phyloP scores from a whole-genome alignment of 805 yeast genomes.

The Brettanomyces naardenensis region DNA sequence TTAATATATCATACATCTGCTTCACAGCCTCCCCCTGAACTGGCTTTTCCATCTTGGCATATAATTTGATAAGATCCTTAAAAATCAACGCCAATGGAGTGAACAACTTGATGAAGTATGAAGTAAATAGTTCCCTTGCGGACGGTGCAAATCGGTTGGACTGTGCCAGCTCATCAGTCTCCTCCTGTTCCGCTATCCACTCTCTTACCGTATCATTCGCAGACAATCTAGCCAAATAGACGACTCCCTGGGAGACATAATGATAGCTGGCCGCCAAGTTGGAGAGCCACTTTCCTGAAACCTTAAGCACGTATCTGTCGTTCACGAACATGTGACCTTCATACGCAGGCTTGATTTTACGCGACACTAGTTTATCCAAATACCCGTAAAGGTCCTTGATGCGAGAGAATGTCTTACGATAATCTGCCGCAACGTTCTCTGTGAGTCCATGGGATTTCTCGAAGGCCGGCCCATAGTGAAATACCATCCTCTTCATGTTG shows the following conservation, averaged over 20 bases:
- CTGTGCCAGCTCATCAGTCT: constrained; percentile 11
- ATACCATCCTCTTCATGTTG: constrained; percentile 21
- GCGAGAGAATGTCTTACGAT: constrained; percentile 22
- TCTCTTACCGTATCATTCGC: constrained; percentile 18
- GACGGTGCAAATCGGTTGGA: constrained; percentile 19
- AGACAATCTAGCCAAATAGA: constrained; percentile 22
- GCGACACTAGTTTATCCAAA: constrained; percentile 19
- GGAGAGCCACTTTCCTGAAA: constrained; percentile 19
- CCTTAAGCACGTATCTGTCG: constrained; percentile 19
- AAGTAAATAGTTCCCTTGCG: constrained; percentile 22
- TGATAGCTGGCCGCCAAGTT: constrained; percentile 19
- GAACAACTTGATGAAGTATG: constrained; percentile 24
- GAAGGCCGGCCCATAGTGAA: constrained; percentile 22
- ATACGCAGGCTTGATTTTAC: constrained; percentile 20
- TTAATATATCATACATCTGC: constrained; percentile 14
- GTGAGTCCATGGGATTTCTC: constrained; percentile 3
- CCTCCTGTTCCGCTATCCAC: constrained; percentile 16
- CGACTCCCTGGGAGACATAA: constrained; percentile 22
- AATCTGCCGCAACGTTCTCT: constrained; percentile 15
- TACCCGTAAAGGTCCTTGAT: constrained; percentile 17
- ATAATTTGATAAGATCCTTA: constrained; percentile 16
- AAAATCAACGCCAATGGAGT: constrained; percentile 23
- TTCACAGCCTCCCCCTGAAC: constrained; percentile 9
- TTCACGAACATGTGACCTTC: constrained; percentile 23
- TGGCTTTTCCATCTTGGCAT: constrained; percentile 13